Evolutionary conservation across 257 asterid genomes (phyloP).

Genomic region (Solanum pimpinellifolium): DNA sequence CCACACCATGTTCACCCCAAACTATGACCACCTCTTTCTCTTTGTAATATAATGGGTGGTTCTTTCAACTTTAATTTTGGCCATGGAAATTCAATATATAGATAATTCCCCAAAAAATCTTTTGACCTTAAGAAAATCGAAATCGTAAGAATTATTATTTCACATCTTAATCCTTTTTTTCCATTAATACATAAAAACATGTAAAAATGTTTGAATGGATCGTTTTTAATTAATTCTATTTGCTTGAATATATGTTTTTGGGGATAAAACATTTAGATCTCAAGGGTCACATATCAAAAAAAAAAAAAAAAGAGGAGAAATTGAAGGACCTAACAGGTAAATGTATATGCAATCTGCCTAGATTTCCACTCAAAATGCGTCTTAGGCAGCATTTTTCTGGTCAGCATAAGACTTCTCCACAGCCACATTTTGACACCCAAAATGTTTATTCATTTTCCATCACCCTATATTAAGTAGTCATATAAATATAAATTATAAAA

Average conservation of each 20-base stretch:
- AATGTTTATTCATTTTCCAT: background rate
- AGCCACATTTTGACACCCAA: background rate
- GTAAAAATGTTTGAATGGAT: background rate
- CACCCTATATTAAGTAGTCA: background rate
- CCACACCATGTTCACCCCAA: too few species aligned
- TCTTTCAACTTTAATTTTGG: background rate
- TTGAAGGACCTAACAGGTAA: background rate
- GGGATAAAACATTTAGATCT: background rate
- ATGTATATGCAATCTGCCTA: background rate
- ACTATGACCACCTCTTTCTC: background rate
- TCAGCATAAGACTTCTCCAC: background rate
- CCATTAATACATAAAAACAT: background rate
- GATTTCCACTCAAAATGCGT: constrained; percentile 1
- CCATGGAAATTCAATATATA: background rate
- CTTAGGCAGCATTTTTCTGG: background rate
- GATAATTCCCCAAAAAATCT: background rate
- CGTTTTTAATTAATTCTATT: background rate
- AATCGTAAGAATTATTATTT: background rate
- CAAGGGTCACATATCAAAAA: background rate
- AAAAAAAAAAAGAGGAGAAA: background rate
- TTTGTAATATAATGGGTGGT: background rate
- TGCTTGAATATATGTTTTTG: background rate
- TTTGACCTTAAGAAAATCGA: too few species aligned
- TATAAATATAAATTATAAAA: too few species aligned
- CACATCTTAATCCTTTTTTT: background rate